Conservation (phyloP, 345 rosid species). For the Ceriops zippeliana region DNA sequence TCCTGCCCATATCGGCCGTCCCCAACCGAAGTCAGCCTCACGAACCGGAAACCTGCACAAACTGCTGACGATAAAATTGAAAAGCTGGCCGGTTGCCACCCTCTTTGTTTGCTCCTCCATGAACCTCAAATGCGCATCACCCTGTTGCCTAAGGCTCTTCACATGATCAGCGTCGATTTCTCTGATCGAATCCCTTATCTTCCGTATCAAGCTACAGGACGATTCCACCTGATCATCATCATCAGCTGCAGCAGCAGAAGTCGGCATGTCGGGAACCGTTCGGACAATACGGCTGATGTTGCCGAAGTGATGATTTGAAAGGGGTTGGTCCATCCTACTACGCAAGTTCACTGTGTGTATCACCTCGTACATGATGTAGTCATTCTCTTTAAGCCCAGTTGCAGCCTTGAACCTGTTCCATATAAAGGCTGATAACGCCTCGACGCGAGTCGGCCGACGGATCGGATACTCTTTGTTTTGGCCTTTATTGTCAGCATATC, state of each 20-base stretch:
- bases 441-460: background rate
- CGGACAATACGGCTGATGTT: background rate
- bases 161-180: background rate
- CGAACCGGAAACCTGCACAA: constrained; percentile 3
- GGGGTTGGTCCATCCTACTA: background rate
- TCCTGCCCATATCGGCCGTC: constrained; percentile 5
- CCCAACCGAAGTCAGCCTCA: constrained; percentile 18
- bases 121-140: background rate
- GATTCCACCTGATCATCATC: background rate
- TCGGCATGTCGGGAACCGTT: background rate
- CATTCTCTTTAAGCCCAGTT: background rate
- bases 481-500: background rate
- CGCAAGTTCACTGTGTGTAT: background rate
- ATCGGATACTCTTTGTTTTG: background rate
- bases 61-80: background rate
- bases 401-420: constrained; percentile 5
- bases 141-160: background rate
- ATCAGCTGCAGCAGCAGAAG: background rate
- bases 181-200: background rate
- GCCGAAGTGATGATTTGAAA: background rate
- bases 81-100: background rate
- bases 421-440: background rate
- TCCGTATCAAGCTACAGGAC: background rate
- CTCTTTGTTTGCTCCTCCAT: background rate
- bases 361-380: background rate